Base-by-base conservation (phyloP, 2,329 filamentous ascomycete genomes). In the Orbilia blumenaviensis region DNA sequence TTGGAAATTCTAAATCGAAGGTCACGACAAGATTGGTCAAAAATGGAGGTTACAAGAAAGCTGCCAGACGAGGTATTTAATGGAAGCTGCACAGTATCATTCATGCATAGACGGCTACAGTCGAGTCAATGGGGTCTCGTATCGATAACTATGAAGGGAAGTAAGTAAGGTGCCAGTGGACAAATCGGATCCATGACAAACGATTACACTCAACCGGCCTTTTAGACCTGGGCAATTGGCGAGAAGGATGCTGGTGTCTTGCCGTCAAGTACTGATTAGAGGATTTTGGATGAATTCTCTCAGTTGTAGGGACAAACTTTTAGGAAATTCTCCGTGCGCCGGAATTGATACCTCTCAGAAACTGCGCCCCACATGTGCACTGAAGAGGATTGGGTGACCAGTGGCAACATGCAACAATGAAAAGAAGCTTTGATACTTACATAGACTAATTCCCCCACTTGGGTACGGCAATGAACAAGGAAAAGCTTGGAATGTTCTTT, bases 301-400 rank as follows among this genome's bases (percentile, higher is more conserved):
- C 14, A 3, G 12, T 16, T 29, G 25, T 29, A 16, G 36, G 16
- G 56, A 16, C 27, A 9, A 42, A 25, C 8, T 18, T 71, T 67
- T 68, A 76, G 72, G 72, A 76, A 69, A 76, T 76, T 76, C 50
- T 69, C 72, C 64, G 72, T 76, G 23, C 54, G 50, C 61, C 56
- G 67, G 60, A 64, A 36, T 71, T 62, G 66, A 46, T 44, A 34
- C 56, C 21, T 23, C 42, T 61, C 21, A 4, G 34, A 10, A 60
- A 44, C 16, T 32, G 42, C 23, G 66, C 54, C 60, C 38, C 66
- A 42, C 66, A 32, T 56, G 3, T 29, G 16, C 5, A n/a, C 46
- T 44, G 12, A 56, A 56, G 34, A 7, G 10, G 18, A 61, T 32
- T 50, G 52, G 41, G 10, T 42, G 48, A n/a, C 27, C 27, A 48